A percentile compares a stretch with the other conserved stretches of the same genome.
phyloP scores from a whole-genome alignment of 164 flowering plant species.

The Piper betle region DNA sequence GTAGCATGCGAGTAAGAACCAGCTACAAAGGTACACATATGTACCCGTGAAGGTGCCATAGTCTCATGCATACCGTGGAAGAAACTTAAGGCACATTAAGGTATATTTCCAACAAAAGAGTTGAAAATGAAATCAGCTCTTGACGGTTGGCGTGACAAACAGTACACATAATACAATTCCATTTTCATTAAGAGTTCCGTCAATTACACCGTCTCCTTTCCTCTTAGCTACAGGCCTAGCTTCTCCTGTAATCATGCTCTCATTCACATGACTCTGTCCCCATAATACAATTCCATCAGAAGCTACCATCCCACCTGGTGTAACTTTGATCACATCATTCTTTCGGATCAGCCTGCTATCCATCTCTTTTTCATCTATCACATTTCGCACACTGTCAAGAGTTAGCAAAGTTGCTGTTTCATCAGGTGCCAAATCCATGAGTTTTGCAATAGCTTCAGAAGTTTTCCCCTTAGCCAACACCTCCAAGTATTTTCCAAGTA shows the following conservation, averaged over 20 bases:
- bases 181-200: slow-evolving; percentile 87
- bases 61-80: slow-evolving; percentile 89
- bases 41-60: slow-evolving; percentile 3
- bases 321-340: slow-evolving; percentile 71
- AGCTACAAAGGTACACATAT: neutral
- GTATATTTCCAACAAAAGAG: slow-evolving; percentile 65
- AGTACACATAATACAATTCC: too few relatives aligned
- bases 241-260: slow-evolving; percentile 98
- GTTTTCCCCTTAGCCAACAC: slow-evolving; percentile 88
- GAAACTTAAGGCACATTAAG: slow-evolving; percentile 60
- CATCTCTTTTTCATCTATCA: slow-evolving; percentile 66
- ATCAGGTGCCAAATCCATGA: slow-evolving; percentile 79
- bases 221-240: slow-evolving; percentile 63
- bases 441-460: slow-evolving; percentile 87
- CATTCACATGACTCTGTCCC: slow-evolving; percentile 92
- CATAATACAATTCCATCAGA: slow-evolving; percentile 72
- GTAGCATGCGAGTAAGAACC: slow-evolving; percentile 1
- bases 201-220: slow-evolving; percentile 85
- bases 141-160: slow-evolving; percentile 44
- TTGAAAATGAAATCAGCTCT: slow-evolving; percentile 70
- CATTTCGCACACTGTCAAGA: slow-evolving; percentile 41
- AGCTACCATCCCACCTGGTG: slow-evolving; percentile 84
- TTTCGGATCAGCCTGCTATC: slow-evolving; percentile 68
- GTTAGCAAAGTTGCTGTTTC: slow-evolving; percentile 49
- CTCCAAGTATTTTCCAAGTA: slow-evolving; percentile 86